Conservation (phyloP, 257 asterid species). For the Solanum medicagineum region DNA sequence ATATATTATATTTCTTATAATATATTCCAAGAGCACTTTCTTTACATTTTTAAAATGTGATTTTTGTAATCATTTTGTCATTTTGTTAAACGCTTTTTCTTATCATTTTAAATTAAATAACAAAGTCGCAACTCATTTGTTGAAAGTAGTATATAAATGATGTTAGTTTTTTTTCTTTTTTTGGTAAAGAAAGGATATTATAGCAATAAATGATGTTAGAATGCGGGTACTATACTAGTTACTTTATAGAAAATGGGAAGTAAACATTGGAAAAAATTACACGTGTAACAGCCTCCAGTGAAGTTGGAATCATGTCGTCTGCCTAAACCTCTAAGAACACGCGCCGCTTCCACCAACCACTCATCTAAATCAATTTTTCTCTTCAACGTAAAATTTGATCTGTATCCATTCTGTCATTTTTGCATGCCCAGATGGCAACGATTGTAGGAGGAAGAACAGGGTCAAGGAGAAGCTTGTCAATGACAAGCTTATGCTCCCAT, state of each 20-base stretch:
- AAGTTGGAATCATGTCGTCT: not conserved
- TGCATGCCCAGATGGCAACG: not conserved
- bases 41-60: too few species aligned
- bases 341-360: not conserved
- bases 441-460: not conserved
- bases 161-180: too few species aligned
- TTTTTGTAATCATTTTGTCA: too few species aligned
- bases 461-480: conserved; percentile 3
- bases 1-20: too few species aligned
- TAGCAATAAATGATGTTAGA: too few species aligned
- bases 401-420: not conserved
- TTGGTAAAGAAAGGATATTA: too few species aligned
- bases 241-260: not conserved
- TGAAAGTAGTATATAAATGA: too few species aligned
- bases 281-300: not conserved
- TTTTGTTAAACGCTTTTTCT: too few species aligned
- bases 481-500: not conserved
- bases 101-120: too few species aligned
- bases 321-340: not conserved
- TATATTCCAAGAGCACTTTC: too few species aligned
- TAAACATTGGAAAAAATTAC: not conserved
- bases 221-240: too few species aligned
- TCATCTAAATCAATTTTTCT: not conserved
- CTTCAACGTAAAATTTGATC: not conserved
- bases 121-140: too few species aligned